Evolutionary conservation across 768 basidiomycete genomes (phyloP).

Genomic region (Suillus hirtellus): DNA sequence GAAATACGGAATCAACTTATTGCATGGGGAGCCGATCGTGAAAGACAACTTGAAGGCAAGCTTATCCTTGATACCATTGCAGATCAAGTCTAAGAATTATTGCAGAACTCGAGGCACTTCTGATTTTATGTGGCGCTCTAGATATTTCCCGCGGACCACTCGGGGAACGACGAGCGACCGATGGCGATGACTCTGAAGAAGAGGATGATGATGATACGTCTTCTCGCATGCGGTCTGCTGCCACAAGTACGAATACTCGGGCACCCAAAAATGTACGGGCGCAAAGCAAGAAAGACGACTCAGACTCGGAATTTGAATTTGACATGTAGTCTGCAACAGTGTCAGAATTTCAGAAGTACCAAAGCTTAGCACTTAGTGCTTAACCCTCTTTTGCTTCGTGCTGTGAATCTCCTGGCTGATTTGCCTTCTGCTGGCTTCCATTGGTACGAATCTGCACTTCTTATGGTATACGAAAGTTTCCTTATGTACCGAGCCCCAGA

Average conservation of each 20-base stretch:
- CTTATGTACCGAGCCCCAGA: not conserved
- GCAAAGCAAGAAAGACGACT: conserved; percentile 55
- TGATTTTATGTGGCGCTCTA: conserved; percentile 66
- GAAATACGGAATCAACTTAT: conserved; percentile 84
- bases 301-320: conserved; percentile 81
- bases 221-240: conserved; percentile 56
- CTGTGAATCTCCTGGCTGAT: not conserved
- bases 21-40: conserved; percentile 79
- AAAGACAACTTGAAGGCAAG: conserved; percentile 77
- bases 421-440: not conserved
- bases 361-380: not conserved
- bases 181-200: conserved; percentile 43
- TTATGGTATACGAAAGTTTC: not conserved
- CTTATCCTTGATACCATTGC: conserved; percentile 7
- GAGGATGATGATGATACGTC: conserved; percentile 52
- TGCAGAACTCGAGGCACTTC: conserved; percentile 69
- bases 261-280: conserved; percentile 57
- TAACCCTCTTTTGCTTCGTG: not conserved
- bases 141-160: conserved; percentile 49
- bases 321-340: conserved; percentile 46
- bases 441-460: not conserved
- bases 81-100: conserved; percentile 5
- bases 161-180: conserved; percentile 28
- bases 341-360: not conserved
- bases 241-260: conserved; percentile 54